These are phyloP conservation scores for Chalciporus piperatus DNA, from an alignment of 768 basidiomycete species.

Conservation along the genomic window DNA sequence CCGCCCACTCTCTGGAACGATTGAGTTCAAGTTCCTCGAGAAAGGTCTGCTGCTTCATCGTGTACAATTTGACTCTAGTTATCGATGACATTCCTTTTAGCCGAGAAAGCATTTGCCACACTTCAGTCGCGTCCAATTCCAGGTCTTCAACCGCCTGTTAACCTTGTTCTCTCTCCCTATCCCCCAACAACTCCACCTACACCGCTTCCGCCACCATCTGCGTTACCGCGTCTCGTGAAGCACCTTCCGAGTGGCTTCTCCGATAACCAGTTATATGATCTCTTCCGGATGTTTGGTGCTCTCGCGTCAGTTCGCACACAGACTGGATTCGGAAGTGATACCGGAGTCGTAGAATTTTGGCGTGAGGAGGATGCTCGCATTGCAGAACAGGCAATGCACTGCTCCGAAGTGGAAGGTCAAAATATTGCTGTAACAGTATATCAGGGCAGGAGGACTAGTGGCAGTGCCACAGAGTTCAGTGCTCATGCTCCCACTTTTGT, in stretches of 20 bases:
- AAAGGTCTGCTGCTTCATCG: constrained; percentile 52
- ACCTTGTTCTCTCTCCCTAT: constrained; percentile 76
- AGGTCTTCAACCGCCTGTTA: constrained; percentile 53
- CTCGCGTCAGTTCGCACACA: constrained; percentile 75
- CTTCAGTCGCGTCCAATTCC: constrained; percentile 75
- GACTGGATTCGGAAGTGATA: constrained; percentile 74
- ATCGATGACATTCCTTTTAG: constrained; percentile 36
- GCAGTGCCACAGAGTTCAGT: constrained; percentile 63
- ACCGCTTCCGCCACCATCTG: constrained; percentile 70
- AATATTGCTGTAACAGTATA: constrained; percentile 83
- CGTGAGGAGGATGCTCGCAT: constrained; percentile 78
- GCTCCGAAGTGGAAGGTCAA: constrained; percentile 77
- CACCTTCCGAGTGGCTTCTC: constrained; percentile 69
- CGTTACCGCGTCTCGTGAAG: constrained; percentile 79
- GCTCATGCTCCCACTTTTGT: constrained; percentile 74
- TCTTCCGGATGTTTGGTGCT: constrained; percentile 82
- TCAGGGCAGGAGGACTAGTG: constrained; percentile 59
- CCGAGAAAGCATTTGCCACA: constrained; percentile 86
- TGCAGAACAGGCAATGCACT: constrained; percentile 82
- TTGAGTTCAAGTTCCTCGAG: constrained; percentile 81
- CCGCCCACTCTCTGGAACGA: constrained; percentile 61
- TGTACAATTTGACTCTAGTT: constrained; percentile 4
- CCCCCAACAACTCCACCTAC: constrained; percentile 77
- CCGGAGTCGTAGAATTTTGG: constrained; percentile 83
- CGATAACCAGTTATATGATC: constrained; percentile 76